phyloP scores from a whole-genome alignment of 2,329 filamentous ascomycete species.

The Aspergillus sergii region DNA sequence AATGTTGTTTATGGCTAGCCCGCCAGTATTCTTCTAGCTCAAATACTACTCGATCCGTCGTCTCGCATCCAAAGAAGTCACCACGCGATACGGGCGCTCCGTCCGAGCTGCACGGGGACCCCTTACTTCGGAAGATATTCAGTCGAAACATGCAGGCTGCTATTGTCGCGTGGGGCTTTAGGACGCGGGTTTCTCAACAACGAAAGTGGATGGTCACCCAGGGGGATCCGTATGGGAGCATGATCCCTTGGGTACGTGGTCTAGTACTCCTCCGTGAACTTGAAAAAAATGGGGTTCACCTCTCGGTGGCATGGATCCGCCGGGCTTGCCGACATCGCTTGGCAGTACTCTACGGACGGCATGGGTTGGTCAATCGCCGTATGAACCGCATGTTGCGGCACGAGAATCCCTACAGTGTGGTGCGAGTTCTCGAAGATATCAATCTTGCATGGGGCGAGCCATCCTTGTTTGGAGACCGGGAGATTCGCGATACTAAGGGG shows the following conservation, averaged over 20 bases:
- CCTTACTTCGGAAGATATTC: constrained; percentile 46
- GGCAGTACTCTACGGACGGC: constrained; percentile 38
- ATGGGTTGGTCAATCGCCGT: constrained; percentile 31
- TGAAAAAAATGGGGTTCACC: constrained; percentile 36
- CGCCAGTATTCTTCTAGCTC: constrained; percentile 37
- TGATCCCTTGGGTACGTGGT: constrained; percentile 44
- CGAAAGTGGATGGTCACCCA: background rate
- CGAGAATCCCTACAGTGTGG: constrained; percentile 37
- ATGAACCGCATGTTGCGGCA: constrained; percentile 40
- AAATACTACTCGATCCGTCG: constrained; percentile 13
- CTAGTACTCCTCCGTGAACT: constrained; percentile 43
- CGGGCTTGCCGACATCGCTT: constrained; percentile 40
- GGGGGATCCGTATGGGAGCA: constrained; percentile 19
- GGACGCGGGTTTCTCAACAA: constrained; percentile 25
- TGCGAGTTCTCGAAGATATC: constrained; percentile 36
- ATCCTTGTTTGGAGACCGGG: constrained; percentile 31
- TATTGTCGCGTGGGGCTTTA: constrained; percentile 56
- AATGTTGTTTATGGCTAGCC: constrained; percentile 56
- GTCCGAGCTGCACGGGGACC: constrained; percentile 18
- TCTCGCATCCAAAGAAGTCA: constrained; percentile 10
- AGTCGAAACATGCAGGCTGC: constrained; percentile 46
- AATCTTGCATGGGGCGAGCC: constrained; percentile 37
- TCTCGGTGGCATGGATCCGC: constrained; percentile 33
- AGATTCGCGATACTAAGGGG: constrained; percentile 20
- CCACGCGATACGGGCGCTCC: background rate